Evolutionary conservation across 176 grass and related monocot species (phyloP), one percentile per base, ranked within the genome.

Genomic region (Dendrocalamus sinicus): DNA sequence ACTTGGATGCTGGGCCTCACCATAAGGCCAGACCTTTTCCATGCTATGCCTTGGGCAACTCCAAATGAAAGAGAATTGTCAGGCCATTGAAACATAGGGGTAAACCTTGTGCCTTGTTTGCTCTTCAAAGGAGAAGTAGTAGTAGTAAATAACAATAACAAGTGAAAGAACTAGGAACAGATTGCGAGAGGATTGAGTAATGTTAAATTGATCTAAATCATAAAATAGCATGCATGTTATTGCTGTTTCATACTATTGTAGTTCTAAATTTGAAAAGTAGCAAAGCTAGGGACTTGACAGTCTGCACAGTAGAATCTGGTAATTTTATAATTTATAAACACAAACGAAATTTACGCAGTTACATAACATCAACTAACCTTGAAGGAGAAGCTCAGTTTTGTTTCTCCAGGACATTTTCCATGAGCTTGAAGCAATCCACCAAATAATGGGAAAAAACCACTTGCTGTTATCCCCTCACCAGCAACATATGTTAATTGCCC

Each of bases 401-500:
- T 96, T 84, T 99, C 91, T 76, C 93, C 93, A 15, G 93, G 96
- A 87, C 86, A 92, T 85, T 87, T 94, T 43, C 90, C 93, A 85
- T 92, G 86, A 72, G 90, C 88, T 81, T 99, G 90, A 88, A 96
- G 88, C 70, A 99, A 85, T 67, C 90, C 96, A 51, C 91, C 93
- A 88, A 92, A 86, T 70, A 98, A 74, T 86, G 96, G 93, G 72
- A 96, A 23, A 73, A 96, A 91, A 37, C 86, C 90, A 85, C 84
- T 99, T 88, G 84, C 90, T 24, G 96, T 88, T 73, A 99, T 89
- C 45, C 96, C 96, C 74, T 99, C 96, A 72, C 93, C 90, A 86
- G 96, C 93, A 86, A 90, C 92, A 80, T 99, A 99, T 70, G 93
- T 99, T 40, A 96, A 69, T 75, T 99, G 93, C 68, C 96, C 92